Evolutionary conservation across 2,329 filamentous ascomycete species (phyloP), one percentile per base, ranked within the genome.

Genomic region (Pleomassaria siparia): DNA sequence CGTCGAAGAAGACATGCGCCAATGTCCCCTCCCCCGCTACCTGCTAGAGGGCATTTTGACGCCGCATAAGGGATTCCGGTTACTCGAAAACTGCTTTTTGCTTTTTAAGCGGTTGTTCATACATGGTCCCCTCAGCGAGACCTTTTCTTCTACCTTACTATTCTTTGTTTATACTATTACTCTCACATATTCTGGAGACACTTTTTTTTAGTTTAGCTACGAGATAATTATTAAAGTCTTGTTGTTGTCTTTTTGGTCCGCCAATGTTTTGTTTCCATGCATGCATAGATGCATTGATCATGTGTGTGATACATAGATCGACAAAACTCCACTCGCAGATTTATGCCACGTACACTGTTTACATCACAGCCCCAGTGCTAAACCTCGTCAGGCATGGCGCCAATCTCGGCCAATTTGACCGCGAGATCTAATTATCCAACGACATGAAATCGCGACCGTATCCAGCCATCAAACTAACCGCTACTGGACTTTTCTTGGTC

Each of bases 401-500:
- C n/a, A n/a, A n/a, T n/a, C n/a, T n/a, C n/a, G n/a, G n/a, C n/a
- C n/a, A n/a, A n/a, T n/a, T n/a, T n/a, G n/a, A n/a, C n/a, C n/a
- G n/a, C n/a, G n/a, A n/a, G n/a, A n/a, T n/a, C n/a, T n/a, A n/a
- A n/a, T n/a, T n/a, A 36, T 73, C 74, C 32, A 79, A 79, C 21
- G 85, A 56, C 70, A 85, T 73, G 0, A 80, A 79, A 64, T 86
- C 83, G 51, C 83, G 86, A 0, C 82, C 82, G 52, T 76, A 79
- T 0, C 80, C 79, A 0, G 75, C 82, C 66, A 85, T 68, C 15
- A 85, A 69, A 50, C 82, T 74, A 0, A 84, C 76, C 0, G 79
- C 77, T 0, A 86, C 82, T 0, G 83, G 83, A 25, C 85, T 60
- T 36, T 74, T 72, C 60, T 82, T 79, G 1, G 69, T 67, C 46